Evolutionary conservation across 1,139 yeast genomes (phyloP), one percentile per base, ranked within the genome.

Genomic region (Meyerozyma guilliermondii): DNA sequence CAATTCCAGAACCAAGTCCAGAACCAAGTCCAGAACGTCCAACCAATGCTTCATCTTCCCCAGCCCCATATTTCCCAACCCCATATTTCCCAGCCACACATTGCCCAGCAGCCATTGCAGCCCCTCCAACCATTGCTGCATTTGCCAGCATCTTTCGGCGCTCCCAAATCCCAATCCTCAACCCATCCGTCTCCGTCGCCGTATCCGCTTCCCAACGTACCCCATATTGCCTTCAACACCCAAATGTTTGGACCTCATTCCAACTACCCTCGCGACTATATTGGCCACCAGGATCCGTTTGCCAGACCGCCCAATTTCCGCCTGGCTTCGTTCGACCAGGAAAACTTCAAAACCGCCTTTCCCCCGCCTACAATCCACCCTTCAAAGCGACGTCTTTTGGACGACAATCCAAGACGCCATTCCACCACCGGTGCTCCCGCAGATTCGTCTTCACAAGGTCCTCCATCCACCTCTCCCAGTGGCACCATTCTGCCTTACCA

Each of bases 161-260:
- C 22, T 20, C 6, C 22, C 22, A 20, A 20, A 20, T 7, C 22
- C 22, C 22, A 20, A 7, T 20, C n/a, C n/a, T n/a, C 22, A 20
- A 6, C 22, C 9, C 35, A 31, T 13, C 38, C 17, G 29, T 28
- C 13, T 7, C 39, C 42, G 20, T 40, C 42, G 28, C 42, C 31
- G 36, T 35, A 18, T 10, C 42, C 42, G 7, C 39, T 40, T 3
- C 42, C 39, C 23, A 37, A 40, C 24, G 39, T 40, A 9, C 42
- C 42, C 14, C 39, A 29, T 10, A 40, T 40, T 10, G 26, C 39
- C 29, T 40, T 40, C 35, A 40, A 40, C 23, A 40, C 42, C 26
- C 39, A 28, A 27, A 40, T 40, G 39, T 40, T 40, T 13, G 42
- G 39, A 27, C 23, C 17, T 20, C 22, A 20, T 20, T 20, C 22